Evolutionary conservation across 2,329 filamentous ascomycete genomes (phyloP).

Genomic region (Trichoderma sp.): DNA sequence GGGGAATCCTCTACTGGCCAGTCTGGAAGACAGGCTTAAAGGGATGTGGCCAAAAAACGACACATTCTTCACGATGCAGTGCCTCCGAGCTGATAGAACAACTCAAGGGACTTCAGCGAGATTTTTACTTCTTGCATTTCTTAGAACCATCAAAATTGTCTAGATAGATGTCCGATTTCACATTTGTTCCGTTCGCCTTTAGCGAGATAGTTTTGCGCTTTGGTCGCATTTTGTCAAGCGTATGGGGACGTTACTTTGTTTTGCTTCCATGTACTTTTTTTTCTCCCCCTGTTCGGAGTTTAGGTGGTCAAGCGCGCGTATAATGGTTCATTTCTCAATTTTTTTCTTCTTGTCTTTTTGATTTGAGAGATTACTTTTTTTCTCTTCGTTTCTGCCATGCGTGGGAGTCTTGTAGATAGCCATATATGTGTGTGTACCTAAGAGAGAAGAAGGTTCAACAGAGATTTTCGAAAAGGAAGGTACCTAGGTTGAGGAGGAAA

Average conservation of each 20-base stretch:
- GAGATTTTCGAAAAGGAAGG: not conserved
- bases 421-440: not conserved
- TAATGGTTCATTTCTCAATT: not conserved
- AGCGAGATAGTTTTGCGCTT: not conserved
- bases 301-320: slow-evolving; percentile 6
- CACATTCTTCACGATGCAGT: not conserved
- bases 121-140: not conserved
- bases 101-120: not conserved
- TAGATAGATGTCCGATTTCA: not conserved
- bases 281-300: not conserved
- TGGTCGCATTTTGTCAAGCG: not conserved
- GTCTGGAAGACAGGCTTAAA: slow-evolving; percentile 25
- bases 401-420: not conserved
- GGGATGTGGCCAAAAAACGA: not conserved
- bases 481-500: not conserved
- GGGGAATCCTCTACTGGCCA: slow-evolving; percentile 30
- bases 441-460: not conserved
- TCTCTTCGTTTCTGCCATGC: not conserved
- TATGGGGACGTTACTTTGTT: not conserved
- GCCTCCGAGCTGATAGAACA: not conserved
- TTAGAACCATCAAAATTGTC: not conserved
- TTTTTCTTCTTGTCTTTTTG: not conserved
- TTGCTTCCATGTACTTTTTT: not conserved
- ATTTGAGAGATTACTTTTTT: not conserved
- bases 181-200: not conserved